Evolutionary conservation across 2,329 filamentous ascomycete genomes (phyloP), one percentile per base, ranked within the genome.

Genomic region (Aspergillus spinulosporus): DNA sequence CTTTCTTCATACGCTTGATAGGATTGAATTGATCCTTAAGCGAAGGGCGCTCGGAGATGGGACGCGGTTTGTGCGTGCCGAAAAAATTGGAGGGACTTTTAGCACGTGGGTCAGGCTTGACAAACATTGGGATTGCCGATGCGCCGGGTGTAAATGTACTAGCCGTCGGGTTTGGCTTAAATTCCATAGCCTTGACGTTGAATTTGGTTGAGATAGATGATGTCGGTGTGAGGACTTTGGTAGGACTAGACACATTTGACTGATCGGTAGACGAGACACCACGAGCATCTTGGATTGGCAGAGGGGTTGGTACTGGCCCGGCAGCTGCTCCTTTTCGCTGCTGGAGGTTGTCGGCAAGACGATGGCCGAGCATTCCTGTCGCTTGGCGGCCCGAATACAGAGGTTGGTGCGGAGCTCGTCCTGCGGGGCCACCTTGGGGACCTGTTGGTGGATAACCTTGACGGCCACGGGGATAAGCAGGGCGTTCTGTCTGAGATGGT

Each of bases 91-190:
- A 78, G 5, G 80, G 80, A 52, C 76, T 80, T 9, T 76, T 69
- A 11, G 76, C 72, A 58, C 79, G 74, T 29, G 78, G 80, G 36
- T 78, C 70, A 47, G 78, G 74, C 54, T 82, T 88, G 63, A 81
- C 81, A 62, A 77, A 78, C 1, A 87, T 84, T 34, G 83, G 82
- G 31, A 91, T 90, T 68, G 89, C 95, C 44, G 78, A 78, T 72
- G 44, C 73, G 2, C 81, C 79, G 76, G 89, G 93, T 63, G 87
- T 93, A 75, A 99, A 97, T 1, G 88, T 81, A 44, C 84, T 83
- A 0, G 92, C 92, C 59, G 88, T 88, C 4, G 90, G 87, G 66
- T 88, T 95, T 14, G 93, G 94, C 62, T 88, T 87, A 75, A 97
- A 97, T 67, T 96, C 92, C 68, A 81, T 76, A 0, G 85, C 85